These are phyloP conservation scores for Wallacemonas collosoma DNA, from an alignment of 208 protist species.

Conservation along the genomic window DNA sequence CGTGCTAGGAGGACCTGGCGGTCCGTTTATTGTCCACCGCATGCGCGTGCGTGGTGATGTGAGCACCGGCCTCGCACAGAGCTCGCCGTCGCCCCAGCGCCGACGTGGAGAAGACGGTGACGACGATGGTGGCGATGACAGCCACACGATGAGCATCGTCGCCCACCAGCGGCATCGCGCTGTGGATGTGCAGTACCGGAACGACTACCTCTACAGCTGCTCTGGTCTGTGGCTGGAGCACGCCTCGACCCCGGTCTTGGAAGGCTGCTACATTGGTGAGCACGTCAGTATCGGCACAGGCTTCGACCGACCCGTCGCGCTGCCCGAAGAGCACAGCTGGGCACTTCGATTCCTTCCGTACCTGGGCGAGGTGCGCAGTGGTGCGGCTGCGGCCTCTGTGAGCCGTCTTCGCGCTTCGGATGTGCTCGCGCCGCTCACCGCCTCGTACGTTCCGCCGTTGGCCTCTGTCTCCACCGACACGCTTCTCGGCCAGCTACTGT, in stretches of 20 bases:
- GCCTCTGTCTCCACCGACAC: not conserved
- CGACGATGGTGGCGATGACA: not conserved
- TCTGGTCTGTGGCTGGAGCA: constrained; percentile 36
- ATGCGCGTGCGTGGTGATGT: constrained; percentile 5
- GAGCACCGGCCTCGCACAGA: not conserved
- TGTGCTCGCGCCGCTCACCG: not conserved
- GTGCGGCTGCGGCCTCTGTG: not conserved
- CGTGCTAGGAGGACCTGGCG: constrained; percentile 33
- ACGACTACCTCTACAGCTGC: constrained; percentile 26
- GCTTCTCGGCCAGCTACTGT: constrained; percentile 23
- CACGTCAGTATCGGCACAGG: constrained; percentile 24
- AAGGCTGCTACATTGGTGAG: constrained; percentile 30
- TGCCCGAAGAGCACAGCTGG: constrained; percentile 8
- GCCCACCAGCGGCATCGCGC: not conserved
- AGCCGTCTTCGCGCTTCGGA: not conserved
- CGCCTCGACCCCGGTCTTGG: constrained; percentile 19
- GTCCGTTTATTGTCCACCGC: constrained; percentile 39
- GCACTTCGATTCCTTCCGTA: not conserved
- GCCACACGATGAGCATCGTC: not conserved
- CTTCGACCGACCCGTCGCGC: constrained; percentile 15
- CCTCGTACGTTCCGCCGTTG: constrained; percentile 6
- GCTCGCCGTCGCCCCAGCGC: not conserved
- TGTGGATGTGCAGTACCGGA: constrained; percentile 8
- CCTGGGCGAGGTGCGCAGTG: constrained; percentile 8
- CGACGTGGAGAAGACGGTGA: not conserved